These are phyloP conservation scores for Epichloe hybrida DNA, from an alignment of 2,329 filamentous ascomycete species.

Conservation along the genomic window DNA sequence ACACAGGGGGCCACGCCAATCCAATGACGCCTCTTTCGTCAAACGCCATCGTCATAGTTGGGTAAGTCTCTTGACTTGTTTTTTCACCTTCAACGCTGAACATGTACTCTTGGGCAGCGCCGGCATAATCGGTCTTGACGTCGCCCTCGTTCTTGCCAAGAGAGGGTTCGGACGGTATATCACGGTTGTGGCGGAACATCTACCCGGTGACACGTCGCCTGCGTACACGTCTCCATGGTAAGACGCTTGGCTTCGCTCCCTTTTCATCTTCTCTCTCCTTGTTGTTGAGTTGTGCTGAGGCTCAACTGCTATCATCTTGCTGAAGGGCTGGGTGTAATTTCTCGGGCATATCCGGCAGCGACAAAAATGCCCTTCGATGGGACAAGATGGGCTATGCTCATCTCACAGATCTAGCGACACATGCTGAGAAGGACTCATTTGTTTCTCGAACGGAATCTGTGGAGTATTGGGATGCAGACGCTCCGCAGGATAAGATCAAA, in stretches of 20 bases:
- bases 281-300: too few species aligned
- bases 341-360: slow-evolving; percentile 28
- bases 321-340: slow-evolving; percentile 30
- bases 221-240: neutral
- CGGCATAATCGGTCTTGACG: slow-evolving; percentile 35
- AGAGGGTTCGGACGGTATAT: slow-evolving; percentile 29
- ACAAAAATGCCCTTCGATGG: slow-evolving; percentile 28
- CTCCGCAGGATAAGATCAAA: slow-evolving; percentile 26
- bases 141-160: slow-evolving; percentile 28
- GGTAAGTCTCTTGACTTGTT: too few species aligned
- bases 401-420: slow-evolving; percentile 20
- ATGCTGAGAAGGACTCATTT: slow-evolving; percentile 17
- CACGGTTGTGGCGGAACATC: slow-evolving; percentile 26
- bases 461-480: slow-evolving; percentile 27
- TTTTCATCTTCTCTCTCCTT: too few species aligned
- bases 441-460: slow-evolving; percentile 24
- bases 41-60: too few species aligned
- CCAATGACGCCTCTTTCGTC: too few species aligned
- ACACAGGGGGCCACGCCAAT: too few species aligned
- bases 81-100: too few species aligned
- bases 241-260: neutral
- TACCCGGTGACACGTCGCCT: slow-evolving; percentile 22
- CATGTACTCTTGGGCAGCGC: slow-evolving; percentile 22
- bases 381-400: slow-evolving; percentile 26
- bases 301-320: too few species aligned